phyloP scores from a whole-genome alignment of 83 land plant genomes.

The Picea abies region DNA sequence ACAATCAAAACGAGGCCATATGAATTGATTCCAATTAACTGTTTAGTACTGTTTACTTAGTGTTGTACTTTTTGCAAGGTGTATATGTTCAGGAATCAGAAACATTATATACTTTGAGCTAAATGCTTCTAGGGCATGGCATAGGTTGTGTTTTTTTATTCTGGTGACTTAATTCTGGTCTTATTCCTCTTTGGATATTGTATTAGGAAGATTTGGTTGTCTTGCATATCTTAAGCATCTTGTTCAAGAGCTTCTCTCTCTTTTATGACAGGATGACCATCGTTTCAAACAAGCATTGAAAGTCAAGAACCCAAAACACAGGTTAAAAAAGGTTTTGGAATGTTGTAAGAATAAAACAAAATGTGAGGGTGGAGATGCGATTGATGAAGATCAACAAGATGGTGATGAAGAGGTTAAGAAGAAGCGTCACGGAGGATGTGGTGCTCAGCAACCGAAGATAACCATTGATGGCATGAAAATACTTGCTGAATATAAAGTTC shows the following conservation, averaged over 20 bases:
- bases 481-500: conserved; percentile 81
- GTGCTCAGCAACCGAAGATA: conserved; percentile 93
- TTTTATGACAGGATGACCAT: conserved; percentile 71
- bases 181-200: too few species aligned
- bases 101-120: too few species aligned
- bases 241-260: background rate
- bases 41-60: too few species aligned
- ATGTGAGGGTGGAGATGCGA: conserved; percentile 91
- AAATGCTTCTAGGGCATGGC: too few species aligned
- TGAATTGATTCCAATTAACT: too few species aligned
- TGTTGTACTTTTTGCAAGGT: too few species aligned
- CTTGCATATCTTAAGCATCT: too few species aligned
- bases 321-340: conserved; percentile 81
- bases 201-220: too few species aligned
- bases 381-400: conserved; percentile 50
- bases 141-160: too few species aligned
- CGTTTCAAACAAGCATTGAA: conserved; percentile 84
- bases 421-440: conserved; percentile 88
- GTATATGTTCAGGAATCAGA: too few species aligned
- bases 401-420: conserved; percentile 45
- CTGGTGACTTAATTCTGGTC: too few species aligned
- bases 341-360: conserved; percentile 92
- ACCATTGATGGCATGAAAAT: conserved; percentile 98
- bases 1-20: too few species aligned
- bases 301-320: conserved; percentile 81